These are phyloP conservation scores for Cubamyces sp. DNA, from an alignment of 768 basidiomycete species.

Conservation along the genomic window DNA sequence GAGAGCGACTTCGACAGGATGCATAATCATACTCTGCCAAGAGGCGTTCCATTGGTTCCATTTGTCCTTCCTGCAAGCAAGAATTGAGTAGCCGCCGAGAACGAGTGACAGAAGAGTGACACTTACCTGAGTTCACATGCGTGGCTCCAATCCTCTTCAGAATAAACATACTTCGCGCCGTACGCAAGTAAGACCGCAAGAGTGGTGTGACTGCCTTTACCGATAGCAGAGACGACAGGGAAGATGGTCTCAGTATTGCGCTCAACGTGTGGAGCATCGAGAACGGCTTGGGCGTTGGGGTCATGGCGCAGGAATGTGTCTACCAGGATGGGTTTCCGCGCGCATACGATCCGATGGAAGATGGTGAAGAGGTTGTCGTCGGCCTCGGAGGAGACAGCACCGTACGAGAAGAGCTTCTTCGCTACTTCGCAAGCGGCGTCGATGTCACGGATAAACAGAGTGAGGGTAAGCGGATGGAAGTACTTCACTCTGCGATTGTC, in stretches of 20 bases:
- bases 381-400: constrained; percentile 36
- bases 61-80: neutral
- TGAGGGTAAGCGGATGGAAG: constrained; percentile 36
- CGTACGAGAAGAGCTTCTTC: constrained; percentile 34
- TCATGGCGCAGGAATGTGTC: constrained; percentile 34
- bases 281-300: constrained; percentile 36
- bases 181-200: constrained; percentile 36
- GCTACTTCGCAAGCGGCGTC: constrained; percentile 31
- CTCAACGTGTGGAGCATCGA: constrained; percentile 31
- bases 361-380: constrained; percentile 35
- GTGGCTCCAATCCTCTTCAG: constrained; percentile 33
- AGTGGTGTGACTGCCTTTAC: constrained; percentile 30
- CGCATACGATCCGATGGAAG: constrained; percentile 36
- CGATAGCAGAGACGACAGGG: constrained; percentile 36
- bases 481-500: neutral
- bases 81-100: too few species aligned
- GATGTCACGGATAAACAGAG: constrained; percentile 31
- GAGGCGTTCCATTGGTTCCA: neutral
- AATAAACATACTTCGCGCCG: constrained; percentile 33
- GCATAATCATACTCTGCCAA: neutral
- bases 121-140: constrained; percentile 29
- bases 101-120: too few species aligned
- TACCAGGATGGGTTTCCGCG: constrained; percentile 31
- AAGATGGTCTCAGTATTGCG: constrained; percentile 18
- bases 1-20: constrained; percentile 36